Conservation (phyloP, 345 rosid genomes). For the Citrus glauca region DNA sequence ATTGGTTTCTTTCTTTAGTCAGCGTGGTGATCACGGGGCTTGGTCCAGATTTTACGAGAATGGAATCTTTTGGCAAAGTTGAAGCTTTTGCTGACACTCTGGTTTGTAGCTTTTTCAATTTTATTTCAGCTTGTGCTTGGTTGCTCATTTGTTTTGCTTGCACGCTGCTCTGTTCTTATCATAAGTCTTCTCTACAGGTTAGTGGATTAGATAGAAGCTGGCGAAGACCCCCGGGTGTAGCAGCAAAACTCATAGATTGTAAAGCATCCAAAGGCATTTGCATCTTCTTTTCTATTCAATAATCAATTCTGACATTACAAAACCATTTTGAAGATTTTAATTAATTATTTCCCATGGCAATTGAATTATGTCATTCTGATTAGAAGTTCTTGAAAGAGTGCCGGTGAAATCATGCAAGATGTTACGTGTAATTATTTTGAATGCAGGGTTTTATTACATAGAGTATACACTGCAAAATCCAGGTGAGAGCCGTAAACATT, state of each 20-base stretch:
- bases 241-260: constrained; percentile 69
- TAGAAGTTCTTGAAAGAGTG: background rate
- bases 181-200: constrained; percentile 30
- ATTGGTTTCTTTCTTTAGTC: constrained; percentile 31
- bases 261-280: constrained; percentile 62
- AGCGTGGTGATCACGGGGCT: constrained; percentile 74
- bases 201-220: constrained; percentile 96
- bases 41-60: constrained; percentile 84
- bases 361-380: background rate
- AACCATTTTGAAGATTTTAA: background rate
- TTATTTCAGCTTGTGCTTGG: background rate
- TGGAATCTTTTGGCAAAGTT: constrained; percentile 96
- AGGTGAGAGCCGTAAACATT: constrained; percentile 64
- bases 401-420: background rate
- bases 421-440: background rate
- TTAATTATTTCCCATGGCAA: background rate
- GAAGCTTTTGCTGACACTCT: constrained; percentile 84
- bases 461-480: constrained; percentile 89
- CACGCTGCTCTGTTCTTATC: background rate
- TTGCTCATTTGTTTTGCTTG: background rate
- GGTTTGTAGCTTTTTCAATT: constrained; percentile 32
- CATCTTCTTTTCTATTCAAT: background rate
- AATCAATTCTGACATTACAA: background rate
- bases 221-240: constrained; percentile 80
- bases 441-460: constrained; percentile 78